phyloP scores from a whole-genome alignment of 2,329 filamentous ascomycete species.

The Venturia nashicola region DNA sequence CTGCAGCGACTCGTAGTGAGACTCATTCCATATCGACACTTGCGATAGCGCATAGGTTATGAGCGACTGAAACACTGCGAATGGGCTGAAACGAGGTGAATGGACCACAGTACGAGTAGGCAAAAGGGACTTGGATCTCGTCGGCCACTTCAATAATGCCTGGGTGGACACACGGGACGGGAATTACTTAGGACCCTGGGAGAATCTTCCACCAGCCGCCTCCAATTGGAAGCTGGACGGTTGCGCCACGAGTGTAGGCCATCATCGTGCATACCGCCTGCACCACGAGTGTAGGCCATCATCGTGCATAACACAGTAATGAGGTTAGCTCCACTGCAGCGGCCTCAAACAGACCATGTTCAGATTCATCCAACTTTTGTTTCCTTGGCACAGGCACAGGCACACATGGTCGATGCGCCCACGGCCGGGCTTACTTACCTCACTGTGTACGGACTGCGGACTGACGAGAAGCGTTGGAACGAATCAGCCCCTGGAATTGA shows the following conservation, averaged over 20 bases:
- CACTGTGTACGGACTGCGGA: neutral
- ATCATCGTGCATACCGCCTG: neutral
- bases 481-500: neutral
- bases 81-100: neutral
- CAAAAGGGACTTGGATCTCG: too few relatives aligned
- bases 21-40: neutral
- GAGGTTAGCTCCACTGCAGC: neutral
- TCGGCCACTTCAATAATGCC: too few relatives aligned
- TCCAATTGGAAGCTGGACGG: too few relatives aligned
- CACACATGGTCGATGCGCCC: too few relatives aligned
- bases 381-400: neutral
- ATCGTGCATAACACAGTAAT: constrained; percentile 3
- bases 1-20: constrained; percentile 1
- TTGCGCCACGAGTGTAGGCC: neutral
- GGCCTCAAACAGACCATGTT: neutral
- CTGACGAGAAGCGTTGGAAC: neutral
- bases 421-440: too few relatives aligned
- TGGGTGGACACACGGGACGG: too few relatives aligned
- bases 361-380: neutral
- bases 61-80: neutral
- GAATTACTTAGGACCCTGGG: too few relatives aligned
- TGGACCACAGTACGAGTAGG: too few relatives aligned
- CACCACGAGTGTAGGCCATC: constrained; percentile 1
- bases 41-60: neutral
- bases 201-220: neutral